Conservation (phyloP, 768 basidiomycete genomes). For the Mycena pura region DNA sequence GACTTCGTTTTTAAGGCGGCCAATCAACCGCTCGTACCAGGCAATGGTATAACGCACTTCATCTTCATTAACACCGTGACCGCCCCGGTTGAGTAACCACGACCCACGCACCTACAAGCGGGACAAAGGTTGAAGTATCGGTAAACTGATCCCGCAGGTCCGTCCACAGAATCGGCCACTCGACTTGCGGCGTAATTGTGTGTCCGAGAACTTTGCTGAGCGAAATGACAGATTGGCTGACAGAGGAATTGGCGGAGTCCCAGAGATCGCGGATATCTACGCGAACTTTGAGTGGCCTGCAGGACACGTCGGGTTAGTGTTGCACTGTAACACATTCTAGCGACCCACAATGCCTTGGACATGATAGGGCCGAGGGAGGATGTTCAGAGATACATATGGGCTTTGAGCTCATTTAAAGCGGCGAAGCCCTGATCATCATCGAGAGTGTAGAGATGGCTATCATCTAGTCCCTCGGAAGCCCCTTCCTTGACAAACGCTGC, state of each 20-base stretch:
- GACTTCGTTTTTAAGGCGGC: constrained; percentile 41
- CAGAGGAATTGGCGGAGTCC: constrained; percentile 38
- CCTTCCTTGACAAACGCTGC: too few species aligned
- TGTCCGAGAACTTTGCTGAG: constrained; percentile 42
- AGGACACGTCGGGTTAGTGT: background rate
- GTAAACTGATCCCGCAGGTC: constrained; percentile 38
- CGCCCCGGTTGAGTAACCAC: too few species aligned
- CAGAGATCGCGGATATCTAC: constrained; percentile 46
- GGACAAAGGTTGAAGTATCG: constrained; percentile 42
- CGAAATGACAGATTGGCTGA: constrained; percentile 34
- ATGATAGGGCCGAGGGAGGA: constrained; percentile 7
- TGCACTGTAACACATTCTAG: background rate
- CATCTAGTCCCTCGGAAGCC: too few species aligned
- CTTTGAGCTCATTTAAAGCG: too few species aligned
- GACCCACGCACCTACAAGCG: too few species aligned
- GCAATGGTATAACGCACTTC: constrained; percentile 36
- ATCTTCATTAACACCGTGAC: too few species aligned
- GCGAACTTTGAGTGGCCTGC: constrained; percentile 47
- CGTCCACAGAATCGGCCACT: constrained; percentile 43
- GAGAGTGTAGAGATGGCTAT: too few species aligned
- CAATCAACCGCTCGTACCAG: constrained; percentile 44
- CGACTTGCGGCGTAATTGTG: constrained; percentile 39
- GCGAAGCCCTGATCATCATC: too few species aligned
- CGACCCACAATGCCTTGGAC: constrained; percentile 26
- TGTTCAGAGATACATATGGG: background rate